A percentile compares a stretch with the other conserved stretches of the same genome.
Evolutionary conservation across 768 basidiomycete genomes (phyloP).

Genomic region (Pulveroboletus ravenelii): DNA sequence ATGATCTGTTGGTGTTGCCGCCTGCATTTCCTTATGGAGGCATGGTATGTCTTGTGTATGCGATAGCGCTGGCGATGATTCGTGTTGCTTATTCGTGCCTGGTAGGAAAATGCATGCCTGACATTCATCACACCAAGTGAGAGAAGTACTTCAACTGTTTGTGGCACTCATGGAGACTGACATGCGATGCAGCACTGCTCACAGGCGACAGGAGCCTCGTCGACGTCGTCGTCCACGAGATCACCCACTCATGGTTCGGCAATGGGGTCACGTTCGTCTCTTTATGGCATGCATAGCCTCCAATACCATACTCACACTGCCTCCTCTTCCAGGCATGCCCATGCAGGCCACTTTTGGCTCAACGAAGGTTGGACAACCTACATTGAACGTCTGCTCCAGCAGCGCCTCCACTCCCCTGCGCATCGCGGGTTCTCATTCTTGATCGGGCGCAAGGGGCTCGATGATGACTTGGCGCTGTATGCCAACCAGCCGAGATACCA

Average conservation of each 20-base stretch:
- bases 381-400: conserved; percentile 76
- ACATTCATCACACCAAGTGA: conserved; percentile 84
- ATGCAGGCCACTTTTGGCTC: conserved; percentile 80
- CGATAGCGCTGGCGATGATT: not conserved
- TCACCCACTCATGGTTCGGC: conserved; percentile 85
- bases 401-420: conserved; percentile 64
- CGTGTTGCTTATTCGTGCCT: not conserved
- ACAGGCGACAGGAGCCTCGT: conserved; percentile 83
- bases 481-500: conserved; percentile 62
- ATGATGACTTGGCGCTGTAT: conserved; percentile 62
- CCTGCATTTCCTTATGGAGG: conserved; percentile 91
- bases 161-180: not conserved
- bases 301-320: not conserved
- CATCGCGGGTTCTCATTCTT: conserved; percentile 78
- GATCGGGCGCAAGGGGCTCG: conserved; percentile 67
- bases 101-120: conserved; percentile 81
- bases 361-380: conserved; percentile 96
- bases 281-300: not conserved
- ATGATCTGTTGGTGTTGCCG: conserved; percentile 83
- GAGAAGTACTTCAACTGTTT: conserved; percentile 9
- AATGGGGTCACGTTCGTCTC: conserved; percentile 71
- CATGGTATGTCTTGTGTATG: conserved; percentile 44
- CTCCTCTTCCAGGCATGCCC: conserved; percentile 44
- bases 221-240: conserved; percentile 87
- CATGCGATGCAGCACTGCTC: conserved; percentile 51